Percentiles rank a stretch among this genome's conserved stretches.
These are phyloP conservation scores for Mesostigma viride DNA, from an alignment of 139 green algal genomes.

Conservation along the genomic window DNA sequence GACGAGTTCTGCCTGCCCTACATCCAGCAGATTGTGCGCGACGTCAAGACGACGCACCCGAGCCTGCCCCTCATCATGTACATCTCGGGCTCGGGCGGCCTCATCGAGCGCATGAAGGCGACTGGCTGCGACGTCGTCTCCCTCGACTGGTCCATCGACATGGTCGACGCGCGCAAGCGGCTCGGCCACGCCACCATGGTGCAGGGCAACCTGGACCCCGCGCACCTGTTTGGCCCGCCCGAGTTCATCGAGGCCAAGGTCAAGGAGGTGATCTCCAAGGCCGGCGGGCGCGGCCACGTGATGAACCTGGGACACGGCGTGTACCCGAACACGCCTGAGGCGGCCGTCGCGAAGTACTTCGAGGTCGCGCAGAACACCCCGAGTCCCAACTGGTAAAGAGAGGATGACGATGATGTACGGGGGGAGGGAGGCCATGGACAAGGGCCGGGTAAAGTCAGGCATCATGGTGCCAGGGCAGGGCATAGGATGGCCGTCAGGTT, in stretches of 20 bases:
- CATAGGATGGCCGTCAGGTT: too few relatives aligned
- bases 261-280: slow-evolving; percentile 50
- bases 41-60: slow-evolving; percentile 69
- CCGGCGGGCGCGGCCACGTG: slow-evolving; percentile 59
- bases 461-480: too few relatives aligned
- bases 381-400: too few relatives aligned
- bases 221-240: slow-evolving; percentile 64
- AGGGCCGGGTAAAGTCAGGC: too few relatives aligned
- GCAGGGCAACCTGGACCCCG: slow-evolving; percentile 92
- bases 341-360: slow-evolving; percentile 89
- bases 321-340: slow-evolving; percentile 86
- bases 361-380: slow-evolving; percentile 33
- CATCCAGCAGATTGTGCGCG: slow-evolving; percentile 62
- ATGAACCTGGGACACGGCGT: slow-evolving; percentile 95
- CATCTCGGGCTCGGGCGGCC: slow-evolving; percentile 76
- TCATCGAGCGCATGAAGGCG: slow-evolving; percentile 79
- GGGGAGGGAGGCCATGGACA: too few relatives aligned
- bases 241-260: slow-evolving; percentile 54
- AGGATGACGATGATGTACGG: too few relatives aligned
- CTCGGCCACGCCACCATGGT: slow-evolving; percentile 55
- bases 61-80: slow-evolving; percentile 82
- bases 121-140: slow-evolving; percentile 69
- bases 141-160: slow-evolving; percentile 93
- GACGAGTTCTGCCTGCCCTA: slow-evolving; percentile 86
- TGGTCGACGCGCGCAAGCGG: slow-evolving; percentile 71